Percentiles rank a stretch among this genome's conserved stretches.
Conservation (phyloP, 2,329 filamentous ascomycete species). For the Penicillium sp. region DNA sequence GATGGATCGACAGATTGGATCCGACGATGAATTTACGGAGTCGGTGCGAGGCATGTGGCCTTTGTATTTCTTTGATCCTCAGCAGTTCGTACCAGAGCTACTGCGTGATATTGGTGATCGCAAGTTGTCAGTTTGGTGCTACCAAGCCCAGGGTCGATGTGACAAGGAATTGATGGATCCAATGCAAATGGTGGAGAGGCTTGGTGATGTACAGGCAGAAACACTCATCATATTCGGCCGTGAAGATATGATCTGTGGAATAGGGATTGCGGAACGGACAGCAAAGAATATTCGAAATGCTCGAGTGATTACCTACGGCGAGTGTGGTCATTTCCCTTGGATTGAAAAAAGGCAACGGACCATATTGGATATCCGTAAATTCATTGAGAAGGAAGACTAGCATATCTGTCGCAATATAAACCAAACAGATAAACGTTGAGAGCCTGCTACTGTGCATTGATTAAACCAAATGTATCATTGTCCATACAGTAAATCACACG, state of each 20-base stretch:
- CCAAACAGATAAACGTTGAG: background rate
- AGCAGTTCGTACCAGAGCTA: background rate
- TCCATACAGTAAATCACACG: conserved; percentile 24
- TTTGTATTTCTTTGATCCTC: conserved; percentile 1
- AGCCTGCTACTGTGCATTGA: conserved; percentile 19
- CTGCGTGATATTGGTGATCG: background rate
- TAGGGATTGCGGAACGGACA: conserved; percentile 20
- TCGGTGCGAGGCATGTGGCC: background rate
- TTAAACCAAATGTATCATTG: conserved; percentile 13
- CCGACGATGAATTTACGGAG: background rate
- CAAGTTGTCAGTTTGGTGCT: background rate
- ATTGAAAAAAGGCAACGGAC: conserved; percentile 23
- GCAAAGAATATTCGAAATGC: conserved; percentile 11
- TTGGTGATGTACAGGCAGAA: conserved; percentile 24
- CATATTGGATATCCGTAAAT: conserved; percentile 16
- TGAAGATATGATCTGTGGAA: conserved; percentile 25
- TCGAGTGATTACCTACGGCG: conserved; percentile 3
- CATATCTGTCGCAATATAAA: background rate
- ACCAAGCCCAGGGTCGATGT: conserved; percentile 2
- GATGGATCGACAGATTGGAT: background rate
- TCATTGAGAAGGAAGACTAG: conserved; percentile 11
- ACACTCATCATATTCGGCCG: conserved; percentile 29
- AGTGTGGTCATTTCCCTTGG: conserved; percentile 33
- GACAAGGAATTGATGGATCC: background rate
- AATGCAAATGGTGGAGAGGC: conserved; percentile 19